A percentile compares a stretch with the other conserved stretches of the same genome.
phyloP scores from a whole-genome alignment of 257 asterid species.

The Nyctanthes arbortristis region DNA sequence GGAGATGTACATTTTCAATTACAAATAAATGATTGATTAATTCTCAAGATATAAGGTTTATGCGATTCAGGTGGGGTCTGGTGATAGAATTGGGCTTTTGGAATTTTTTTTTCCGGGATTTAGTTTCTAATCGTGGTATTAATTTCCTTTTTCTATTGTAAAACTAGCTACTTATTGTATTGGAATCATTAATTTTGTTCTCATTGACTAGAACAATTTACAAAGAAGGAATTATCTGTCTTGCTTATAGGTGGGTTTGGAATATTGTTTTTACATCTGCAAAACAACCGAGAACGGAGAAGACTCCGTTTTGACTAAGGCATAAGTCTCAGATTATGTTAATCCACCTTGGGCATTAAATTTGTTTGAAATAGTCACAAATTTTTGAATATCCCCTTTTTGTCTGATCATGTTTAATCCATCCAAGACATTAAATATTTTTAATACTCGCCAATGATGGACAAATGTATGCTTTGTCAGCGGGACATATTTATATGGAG shows the following conservation, averaged over 20 bases:
- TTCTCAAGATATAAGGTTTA: conserved; percentile 27
- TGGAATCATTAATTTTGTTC: conserved; percentile 3
- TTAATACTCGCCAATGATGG: neutral
- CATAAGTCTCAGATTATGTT: too few relatives aligned
- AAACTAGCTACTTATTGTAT: conserved; percentile 21
- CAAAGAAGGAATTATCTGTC: conserved; percentile 3
- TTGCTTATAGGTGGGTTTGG: too few relatives aligned
- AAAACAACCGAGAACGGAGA: too few relatives aligned
- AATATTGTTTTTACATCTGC: too few relatives aligned
- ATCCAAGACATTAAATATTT: neutral
- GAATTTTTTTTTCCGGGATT: neutral
- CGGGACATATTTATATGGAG: neutral
- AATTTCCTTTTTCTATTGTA: neutral
- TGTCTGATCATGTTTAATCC: neutral
- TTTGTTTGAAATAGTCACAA: too few relatives aligned
- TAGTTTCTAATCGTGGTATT: neutral
- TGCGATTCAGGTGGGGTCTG: conserved; percentile 20
- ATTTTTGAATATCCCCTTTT: neutral
- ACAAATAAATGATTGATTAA: conserved; percentile 6
- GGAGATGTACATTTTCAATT: conserved; percentile 16
- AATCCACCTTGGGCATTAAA: too few relatives aligned
- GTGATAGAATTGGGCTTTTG: conserved; percentile 10
- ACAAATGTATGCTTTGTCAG: conserved; percentile 4
- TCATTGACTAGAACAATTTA: conserved; percentile 6
- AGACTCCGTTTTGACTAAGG: too few relatives aligned